Conservation (phyloP, 2,329 filamentous ascomycete species). For the Periconia macrospinosa region DNA sequence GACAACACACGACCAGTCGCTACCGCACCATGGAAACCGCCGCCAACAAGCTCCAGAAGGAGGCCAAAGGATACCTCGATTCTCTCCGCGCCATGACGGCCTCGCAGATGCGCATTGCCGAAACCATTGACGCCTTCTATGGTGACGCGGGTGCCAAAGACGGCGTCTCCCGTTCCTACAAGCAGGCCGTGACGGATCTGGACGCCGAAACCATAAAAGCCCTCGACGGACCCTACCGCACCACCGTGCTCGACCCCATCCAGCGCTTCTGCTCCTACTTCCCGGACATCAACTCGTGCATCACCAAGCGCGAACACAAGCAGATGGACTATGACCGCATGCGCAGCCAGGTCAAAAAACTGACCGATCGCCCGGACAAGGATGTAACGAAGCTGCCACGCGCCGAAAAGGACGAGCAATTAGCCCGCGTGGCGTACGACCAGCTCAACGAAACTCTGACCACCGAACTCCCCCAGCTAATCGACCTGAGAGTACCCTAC, state of each 20-base stretch:
- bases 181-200: conserved; percentile 95
- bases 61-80: conserved; percentile 97
- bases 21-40: conserved; percentile 98
- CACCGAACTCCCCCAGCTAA: conserved; percentile 89
- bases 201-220: conserved; percentile 99
- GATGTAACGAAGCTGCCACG: conserved; percentile 94
- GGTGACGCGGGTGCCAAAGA: conserved; percentile 93
- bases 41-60: conserved; percentile 88
- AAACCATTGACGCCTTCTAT: conserved; percentile 99
- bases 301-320: conserved; percentile 99
- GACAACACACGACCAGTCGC: conserved; percentile 60
- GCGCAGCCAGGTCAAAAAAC: conserved; percentile 93
- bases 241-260: conserved; percentile 94
- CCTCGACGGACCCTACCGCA: conserved; percentile 90
- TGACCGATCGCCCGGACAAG: conserved; percentile 98
- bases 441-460: conserved; percentile 96
- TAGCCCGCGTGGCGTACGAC: conserved; percentile 91
- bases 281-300: conserved; percentile 98
- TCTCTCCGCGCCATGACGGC: conserved; percentile 98
- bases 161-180: conserved; percentile 94
- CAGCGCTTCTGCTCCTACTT: conserved; percentile 97
- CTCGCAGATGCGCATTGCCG: conserved; percentile 98
- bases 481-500: conserved; percentile 95
- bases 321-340: conserved; percentile 97
- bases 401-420: conserved; percentile 93